phyloP scores from a whole-genome alignment of 495 filamentous ascomycete genomes.

The Hyaloscypha bicolor region DNA sequence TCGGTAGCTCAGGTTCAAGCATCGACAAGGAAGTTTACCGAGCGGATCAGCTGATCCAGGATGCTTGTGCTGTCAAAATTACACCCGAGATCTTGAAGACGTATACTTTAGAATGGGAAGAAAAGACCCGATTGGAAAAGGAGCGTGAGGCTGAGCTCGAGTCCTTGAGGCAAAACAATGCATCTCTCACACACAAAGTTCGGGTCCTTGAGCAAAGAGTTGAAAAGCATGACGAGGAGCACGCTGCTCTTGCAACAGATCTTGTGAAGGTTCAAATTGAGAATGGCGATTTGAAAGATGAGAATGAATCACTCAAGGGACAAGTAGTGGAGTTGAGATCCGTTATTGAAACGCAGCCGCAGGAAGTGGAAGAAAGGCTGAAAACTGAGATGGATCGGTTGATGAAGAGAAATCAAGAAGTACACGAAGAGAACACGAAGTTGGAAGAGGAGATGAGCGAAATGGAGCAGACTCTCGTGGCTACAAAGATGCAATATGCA shows the following conservation, averaged over 20 bases:
- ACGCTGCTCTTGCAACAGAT: slow-evolving; percentile 88
- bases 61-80: slow-evolving; percentile 89
- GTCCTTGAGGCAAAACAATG: slow-evolving; percentile 63
- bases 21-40: slow-evolving; percentile 95
- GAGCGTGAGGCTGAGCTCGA: slow-evolving; percentile 87
- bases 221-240: slow-evolving; percentile 88
- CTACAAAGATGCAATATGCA: slow-evolving; percentile 92
- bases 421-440: slow-evolving; percentile 88
- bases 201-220: slow-evolving; percentile 84
- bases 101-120: slow-evolving; percentile 91
- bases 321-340: slow-evolving; percentile 81
- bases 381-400: slow-evolving; percentile 87
- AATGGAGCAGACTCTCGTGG: slow-evolving; percentile 92
- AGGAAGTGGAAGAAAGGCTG: slow-evolving; percentile 82
- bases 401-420: slow-evolving; percentile 89
- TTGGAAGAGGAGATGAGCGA: slow-evolving; percentile 91
- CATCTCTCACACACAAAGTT: slow-evolving; percentile 66
- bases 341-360: slow-evolving; percentile 86
- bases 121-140: slow-evolving; percentile 74
- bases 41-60: slow-evolving; percentile 88
- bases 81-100: slow-evolving; percentile 74
- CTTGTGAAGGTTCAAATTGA: slow-evolving; percentile 90
- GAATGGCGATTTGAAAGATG: slow-evolving; percentile 84
- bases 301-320: slow-evolving; percentile 80
- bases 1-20: slow-evolving; percentile 80